These are phyloP conservation scores for Suhomyces panamericanus DNA, from an alignment of 1,139 yeast species.

Conservation along the genomic window DNA sequence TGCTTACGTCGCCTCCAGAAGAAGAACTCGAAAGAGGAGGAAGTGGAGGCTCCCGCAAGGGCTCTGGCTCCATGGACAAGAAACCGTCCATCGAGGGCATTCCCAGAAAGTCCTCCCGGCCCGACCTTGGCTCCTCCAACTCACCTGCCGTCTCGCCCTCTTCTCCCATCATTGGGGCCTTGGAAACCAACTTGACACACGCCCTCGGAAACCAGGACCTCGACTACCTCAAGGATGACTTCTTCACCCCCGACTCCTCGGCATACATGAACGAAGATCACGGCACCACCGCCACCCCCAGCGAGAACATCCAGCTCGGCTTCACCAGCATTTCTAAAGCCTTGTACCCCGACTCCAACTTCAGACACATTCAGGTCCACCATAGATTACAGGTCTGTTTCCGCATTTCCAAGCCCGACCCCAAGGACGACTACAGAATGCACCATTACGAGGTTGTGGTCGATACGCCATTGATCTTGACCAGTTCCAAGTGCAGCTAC, in stretches of 20 bases:
- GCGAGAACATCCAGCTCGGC: constrained; percentile 39
- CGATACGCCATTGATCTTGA: constrained; percentile 76
- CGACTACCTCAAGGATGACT: constrained; percentile 14
- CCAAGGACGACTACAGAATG: constrained; percentile 54
- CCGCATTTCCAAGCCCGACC: constrained; percentile 69
- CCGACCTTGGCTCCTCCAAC: background rate
- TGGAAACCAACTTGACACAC: constrained; percentile 44
- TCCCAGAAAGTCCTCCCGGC: background rate
- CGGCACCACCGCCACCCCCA: constrained; percentile 5
- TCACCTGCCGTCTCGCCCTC: constrained; percentile 16
- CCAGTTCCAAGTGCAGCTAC: constrained; percentile 69
- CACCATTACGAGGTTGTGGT: constrained; percentile 89
- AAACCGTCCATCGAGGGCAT: constrained; percentile 3
- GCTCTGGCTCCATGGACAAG: constrained; percentile 12
- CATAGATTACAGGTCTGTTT: constrained; percentile 81
- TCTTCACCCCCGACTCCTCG: constrained; percentile 32
- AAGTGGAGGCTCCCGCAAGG: constrained; percentile 23
- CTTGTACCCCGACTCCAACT: constrained; percentile 68
- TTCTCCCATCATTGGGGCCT: constrained; percentile 43
- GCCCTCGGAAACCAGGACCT: constrained; percentile 7
- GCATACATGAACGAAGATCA: constrained; percentile 30
- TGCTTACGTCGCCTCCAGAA: constrained; percentile 26
- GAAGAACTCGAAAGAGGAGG: constrained; percentile 22
- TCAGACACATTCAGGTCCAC: constrained; percentile 64
- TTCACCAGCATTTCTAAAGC: constrained; percentile 40